Base-by-base conservation (phyloP, 371 early-diverging fungal species). In the Mucor sp. region DNA sequence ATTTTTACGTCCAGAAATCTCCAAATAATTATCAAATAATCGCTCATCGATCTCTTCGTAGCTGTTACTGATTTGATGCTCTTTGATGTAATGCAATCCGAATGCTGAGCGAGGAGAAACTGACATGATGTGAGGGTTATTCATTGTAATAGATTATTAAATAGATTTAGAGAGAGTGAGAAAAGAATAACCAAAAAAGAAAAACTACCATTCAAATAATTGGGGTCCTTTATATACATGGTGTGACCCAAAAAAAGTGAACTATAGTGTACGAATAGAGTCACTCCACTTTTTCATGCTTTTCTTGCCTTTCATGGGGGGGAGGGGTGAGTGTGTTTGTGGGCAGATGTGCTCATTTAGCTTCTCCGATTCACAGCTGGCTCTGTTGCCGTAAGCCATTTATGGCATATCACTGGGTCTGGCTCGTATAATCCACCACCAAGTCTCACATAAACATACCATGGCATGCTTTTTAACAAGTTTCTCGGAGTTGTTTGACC, bases 1-100 rank as follows among this genome's bases (percentile, higher is more conserved):
- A 53, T 53, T 19, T 64, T 59, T 60, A 27, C 17, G 28, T 28
- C 32, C 35, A 32, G 57, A 61, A 32, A 50, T 55, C 17, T 39
- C 47, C 27, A 64, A 44, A 56, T 60, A 60, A n/a, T 41, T 56
- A 35, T 69, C 56, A 32, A 65, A 65, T 57, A 69, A 57, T 47
- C 65, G 65, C 17, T 69, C 65, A 48, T 69, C 65, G 25, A 69
- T 69, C 61, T 69, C 70, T 35, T 61, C 60, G 53, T 43, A 58
- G 17, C 39, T 44, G 33, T 59, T 48, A 27, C 53, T 53, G 27
- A 53, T 21, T 23, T 48, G 21, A 27, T 53, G 21, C 6, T 58
- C 33, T 30, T 64, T 21, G 12, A 14, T 27, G 15, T 32, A 61
- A 37, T 53, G 21, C 15, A 53, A 25, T 44, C 65, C 65, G 28